phyloP scores from a whole-genome alignment of 176 grass and related monocot species.

The Zoysia japonica region DNA sequence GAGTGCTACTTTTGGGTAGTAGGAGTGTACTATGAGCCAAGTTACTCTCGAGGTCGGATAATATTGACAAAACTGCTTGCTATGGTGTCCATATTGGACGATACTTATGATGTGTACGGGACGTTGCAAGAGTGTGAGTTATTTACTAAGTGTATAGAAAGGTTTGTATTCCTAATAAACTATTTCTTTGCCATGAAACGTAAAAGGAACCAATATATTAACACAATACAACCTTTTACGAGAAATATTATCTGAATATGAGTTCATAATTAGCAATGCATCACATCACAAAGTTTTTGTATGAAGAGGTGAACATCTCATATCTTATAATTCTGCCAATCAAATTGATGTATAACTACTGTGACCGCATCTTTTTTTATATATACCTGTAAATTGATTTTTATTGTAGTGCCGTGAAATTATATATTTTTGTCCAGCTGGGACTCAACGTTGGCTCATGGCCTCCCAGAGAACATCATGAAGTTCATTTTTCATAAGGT shows the following conservation, averaged over 20 bases:
- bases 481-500: neutral
- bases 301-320: neutral
- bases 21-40: neutral
- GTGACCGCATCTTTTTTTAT: too few relatives aligned
- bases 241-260: neutral
- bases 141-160: slow-evolving; percentile 11
- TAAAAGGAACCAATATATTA: neutral
- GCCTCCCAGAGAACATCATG: slow-evolving; percentile 9
- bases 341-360: neutral
- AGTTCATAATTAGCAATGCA: too few relatives aligned
- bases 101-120: slow-evolving; percentile 18
- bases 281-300: too few relatives aligned
- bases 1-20: slow-evolving; percentile 18
- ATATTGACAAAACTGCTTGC: slow-evolving; percentile 3
- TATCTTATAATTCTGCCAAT: too few relatives aligned
- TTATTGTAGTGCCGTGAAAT: neutral
- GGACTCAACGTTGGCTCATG: neutral
- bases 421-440: neutral
- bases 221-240: too few relatives aligned
- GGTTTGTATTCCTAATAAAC: neutral
- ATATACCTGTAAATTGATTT: neutral
- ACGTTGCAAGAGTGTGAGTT: neutral
- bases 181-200: too few relatives aligned
- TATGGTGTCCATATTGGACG: neutral
- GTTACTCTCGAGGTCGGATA: neutral